phyloP scores from a whole-genome alignment of 169 alveolate species.

The Plasmodium knowlesi region DNA sequence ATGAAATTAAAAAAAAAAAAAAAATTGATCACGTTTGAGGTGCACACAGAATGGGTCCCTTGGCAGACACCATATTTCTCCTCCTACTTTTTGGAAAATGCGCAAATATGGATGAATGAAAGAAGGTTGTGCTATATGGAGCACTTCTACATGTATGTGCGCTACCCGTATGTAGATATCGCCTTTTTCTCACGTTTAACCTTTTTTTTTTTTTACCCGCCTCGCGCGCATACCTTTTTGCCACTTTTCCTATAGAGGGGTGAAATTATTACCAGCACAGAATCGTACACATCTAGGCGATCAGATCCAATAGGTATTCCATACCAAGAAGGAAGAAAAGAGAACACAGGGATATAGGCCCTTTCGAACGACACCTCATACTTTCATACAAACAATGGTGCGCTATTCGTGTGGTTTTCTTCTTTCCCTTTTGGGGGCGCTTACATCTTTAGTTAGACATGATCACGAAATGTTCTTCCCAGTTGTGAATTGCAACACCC shows the following conservation, averaged over 20 bases:
- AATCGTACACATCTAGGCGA: background rate
- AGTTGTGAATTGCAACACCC: conserved; percentile 19
- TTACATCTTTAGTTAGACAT: background rate
- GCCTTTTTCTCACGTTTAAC: background rate
- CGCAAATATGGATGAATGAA: background rate
- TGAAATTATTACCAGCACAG: background rate
- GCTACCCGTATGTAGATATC: background rate
- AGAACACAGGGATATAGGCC: background rate
- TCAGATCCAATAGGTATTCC: background rate
- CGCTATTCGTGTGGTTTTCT: conserved; percentile 2
- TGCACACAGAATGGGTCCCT: background rate
- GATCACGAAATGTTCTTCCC: background rate
- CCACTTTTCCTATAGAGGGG: background rate
- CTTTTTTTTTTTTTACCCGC: background rate
- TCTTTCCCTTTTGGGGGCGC: background rate
- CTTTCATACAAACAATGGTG: background rate
- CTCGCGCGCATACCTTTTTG: background rate
- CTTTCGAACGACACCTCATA: background rate
- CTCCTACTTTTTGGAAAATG: background rate
- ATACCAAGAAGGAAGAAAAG: background rate
- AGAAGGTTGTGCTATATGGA: background rate
- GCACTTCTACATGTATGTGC: background rate
- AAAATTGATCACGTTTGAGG: background rate
- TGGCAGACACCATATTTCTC: background rate
- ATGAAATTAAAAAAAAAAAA: background rate